These are phyloP conservation scores for Melastoma malabathricum DNA, from an alignment of 345 rosid genomes.

Conservation along the genomic window DNA sequence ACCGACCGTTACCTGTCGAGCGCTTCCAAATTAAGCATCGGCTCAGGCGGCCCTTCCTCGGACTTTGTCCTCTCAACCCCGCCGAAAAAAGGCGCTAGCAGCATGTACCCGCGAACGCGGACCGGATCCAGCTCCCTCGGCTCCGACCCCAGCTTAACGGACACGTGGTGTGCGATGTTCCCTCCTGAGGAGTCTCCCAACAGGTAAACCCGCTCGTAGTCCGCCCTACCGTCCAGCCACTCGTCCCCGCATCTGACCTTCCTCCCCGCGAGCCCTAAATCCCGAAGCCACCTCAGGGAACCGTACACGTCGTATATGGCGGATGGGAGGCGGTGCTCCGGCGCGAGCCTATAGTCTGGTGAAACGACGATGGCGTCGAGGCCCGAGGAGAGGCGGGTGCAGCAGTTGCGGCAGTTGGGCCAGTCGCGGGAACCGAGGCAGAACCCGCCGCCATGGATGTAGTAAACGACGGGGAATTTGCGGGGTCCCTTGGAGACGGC, in stretches of 20 bases:
- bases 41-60: constrained; percentile 62
- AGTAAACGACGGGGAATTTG: constrained; percentile 27
- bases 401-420: constrained; percentile 66
- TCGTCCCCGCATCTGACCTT: constrained; percentile 14
- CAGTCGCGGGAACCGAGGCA: constrained; percentile 65
- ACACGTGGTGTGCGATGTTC: constrained; percentile 72
- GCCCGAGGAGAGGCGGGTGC: constrained; percentile 42
- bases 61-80: constrained; percentile 64
- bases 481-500: neutral
- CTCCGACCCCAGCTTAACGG: constrained; percentile 35
- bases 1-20: constrained; percentile 87
- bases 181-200: constrained; percentile 90
- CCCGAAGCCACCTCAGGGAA: constrained; percentile 31
- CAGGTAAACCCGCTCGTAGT: constrained; percentile 47
- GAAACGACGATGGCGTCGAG: constrained; percentile 48
- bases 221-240: constrained; percentile 37
- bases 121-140: constrained; percentile 36
- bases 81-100: constrained; percentile 82
- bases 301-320: constrained; percentile 47
- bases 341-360: constrained; percentile 73
- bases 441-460: constrained; percentile 81
- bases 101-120: constrained; percentile 56
- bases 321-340: constrained; percentile 70
- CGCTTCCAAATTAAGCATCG: constrained; percentile 39
- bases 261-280: too few species aligned